These are phyloP conservation scores for Aspergillus pseudoterreus DNA, from an alignment of 2,329 filamentous ascomycete species.

Conservation along the genomic window DNA sequence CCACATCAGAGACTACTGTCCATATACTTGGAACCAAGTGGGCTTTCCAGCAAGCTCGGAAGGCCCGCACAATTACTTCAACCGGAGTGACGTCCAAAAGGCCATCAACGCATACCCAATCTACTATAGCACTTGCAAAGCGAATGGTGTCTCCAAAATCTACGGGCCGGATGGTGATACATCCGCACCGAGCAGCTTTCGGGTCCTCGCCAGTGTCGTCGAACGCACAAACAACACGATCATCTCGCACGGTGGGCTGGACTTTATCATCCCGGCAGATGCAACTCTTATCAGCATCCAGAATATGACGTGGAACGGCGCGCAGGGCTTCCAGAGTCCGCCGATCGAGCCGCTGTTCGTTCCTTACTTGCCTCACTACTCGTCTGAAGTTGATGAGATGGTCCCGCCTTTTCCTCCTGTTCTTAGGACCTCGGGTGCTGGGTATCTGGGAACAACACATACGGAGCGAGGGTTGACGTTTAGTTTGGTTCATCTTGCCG, in stretches of 20 bases:
- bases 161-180: slow-evolving; percentile 45
- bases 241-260: slow-evolving; percentile 67
- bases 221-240: slow-evolving; percentile 70
- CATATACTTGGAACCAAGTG: slow-evolving; percentile 63
- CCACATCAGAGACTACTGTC: slow-evolving; percentile 68
- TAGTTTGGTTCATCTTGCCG: slow-evolving; percentile 59
- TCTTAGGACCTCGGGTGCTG: slow-evolving; percentile 47
- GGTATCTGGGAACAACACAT: slow-evolving; percentile 66
- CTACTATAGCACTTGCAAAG: slow-evolving; percentile 41
- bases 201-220: slow-evolving; percentile 63
- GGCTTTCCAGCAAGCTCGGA: slow-evolving; percentile 65
- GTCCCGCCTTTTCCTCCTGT: not conserved
- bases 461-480: slow-evolving; percentile 75
- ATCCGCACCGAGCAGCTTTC: slow-evolving; percentile 32
- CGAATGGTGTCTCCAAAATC: slow-evolving; percentile 32
- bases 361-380: slow-evolving; percentile 51
- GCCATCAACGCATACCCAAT: slow-evolving; percentile 58
- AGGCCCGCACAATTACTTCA: slow-evolving; percentile 64
- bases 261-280: slow-evolving; percentile 65
- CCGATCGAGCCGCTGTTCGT: slow-evolving; percentile 66
- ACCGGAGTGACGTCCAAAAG: slow-evolving; percentile 63
- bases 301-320: slow-evolving; percentile 76
- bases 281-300: slow-evolving; percentile 70
- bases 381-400: not conserved
- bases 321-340: slow-evolving; percentile 62